phyloP scores from a whole-genome alignment of 2,329 filamentous ascomycete genomes.

The Hypoxylon sp. region DNA sequence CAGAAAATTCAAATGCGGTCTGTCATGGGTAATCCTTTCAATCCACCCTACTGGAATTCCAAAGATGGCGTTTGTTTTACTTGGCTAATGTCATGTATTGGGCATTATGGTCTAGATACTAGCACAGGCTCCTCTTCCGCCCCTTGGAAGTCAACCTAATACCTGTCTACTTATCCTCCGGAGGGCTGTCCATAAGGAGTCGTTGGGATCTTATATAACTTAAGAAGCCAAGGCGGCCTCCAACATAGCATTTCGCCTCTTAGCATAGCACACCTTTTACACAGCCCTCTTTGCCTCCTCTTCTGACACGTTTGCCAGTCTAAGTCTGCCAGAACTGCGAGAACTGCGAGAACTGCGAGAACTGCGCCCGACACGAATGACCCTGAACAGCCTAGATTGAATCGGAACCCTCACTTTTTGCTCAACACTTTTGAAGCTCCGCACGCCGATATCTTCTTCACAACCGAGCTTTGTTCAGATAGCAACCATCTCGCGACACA shows the following conservation, averaged over 20 bases:
- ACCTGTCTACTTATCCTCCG: too few relatives aligned
- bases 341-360: too few relatives aligned
- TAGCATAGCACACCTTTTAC: conserved; percentile 11
- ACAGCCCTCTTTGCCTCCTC: conserved; percentile 17
- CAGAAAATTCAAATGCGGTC: conserved; percentile 23
- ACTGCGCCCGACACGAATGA: conserved; percentile 16
- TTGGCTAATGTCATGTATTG: conserved; percentile 7
- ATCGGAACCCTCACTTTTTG: too few relatives aligned
- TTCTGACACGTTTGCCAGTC: conserved; percentile 21
- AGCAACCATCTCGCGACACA: conserved; percentile 7
- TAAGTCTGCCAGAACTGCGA: too few relatives aligned
- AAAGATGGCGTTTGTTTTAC: conserved; percentile 4
- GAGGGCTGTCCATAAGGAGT: too few relatives aligned
- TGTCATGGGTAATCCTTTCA: conserved; percentile 15
- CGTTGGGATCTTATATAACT: conserved; percentile 11
- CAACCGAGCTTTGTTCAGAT: not conserved
- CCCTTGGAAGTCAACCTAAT: too few relatives aligned
- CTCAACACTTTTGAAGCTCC: conserved; percentile 4
- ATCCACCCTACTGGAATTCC: conserved; percentile 7
- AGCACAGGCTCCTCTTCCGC: conserved; percentile 2
- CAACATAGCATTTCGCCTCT: conserved; percentile 26
- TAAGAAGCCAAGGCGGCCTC: conserved; percentile 29
- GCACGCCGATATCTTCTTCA: not conserved
- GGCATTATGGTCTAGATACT: conserved; percentile 1
- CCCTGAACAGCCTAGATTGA: too few relatives aligned